phyloP scores from a whole-genome alignment of 805 yeast genomes.

The Kodamaea nitidulidarum region DNA sequence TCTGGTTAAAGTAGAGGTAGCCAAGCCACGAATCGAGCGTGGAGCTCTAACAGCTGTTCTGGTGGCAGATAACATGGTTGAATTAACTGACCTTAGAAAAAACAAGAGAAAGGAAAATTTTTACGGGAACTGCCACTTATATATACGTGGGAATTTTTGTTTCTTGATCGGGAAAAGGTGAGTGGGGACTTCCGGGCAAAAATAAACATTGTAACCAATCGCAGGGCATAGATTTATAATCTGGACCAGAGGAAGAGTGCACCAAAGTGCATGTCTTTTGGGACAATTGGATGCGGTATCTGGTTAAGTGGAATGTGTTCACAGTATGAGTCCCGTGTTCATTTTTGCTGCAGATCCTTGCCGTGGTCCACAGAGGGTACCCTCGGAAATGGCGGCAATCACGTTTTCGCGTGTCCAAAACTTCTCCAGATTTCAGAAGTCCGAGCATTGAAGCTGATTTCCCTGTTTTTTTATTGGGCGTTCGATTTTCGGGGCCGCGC shows the following conservation, averaged over 20 bases:
- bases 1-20: constrained; percentile 49
- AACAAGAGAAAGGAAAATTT: constrained; percentile 4
- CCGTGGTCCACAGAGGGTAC: too few species aligned
- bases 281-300: too few species aligned
- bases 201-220: constrained; percentile 18
- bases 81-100: constrained; percentile 6
- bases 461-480: constrained; percentile 17
- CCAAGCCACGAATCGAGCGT: constrained; percentile 43
- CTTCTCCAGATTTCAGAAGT: constrained; percentile 22
- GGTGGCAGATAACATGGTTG: constrained; percentile 40
- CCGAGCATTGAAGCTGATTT: constrained; percentile 18
- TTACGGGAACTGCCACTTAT: constrained; percentile 8
- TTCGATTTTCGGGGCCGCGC: constrained; percentile 20
- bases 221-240: constrained; percentile 21
- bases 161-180: constrained; percentile 4
- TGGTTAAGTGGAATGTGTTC: too few species aligned
- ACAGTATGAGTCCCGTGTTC: too few species aligned
- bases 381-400: constrained; percentile 1
- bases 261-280: too few species aligned
- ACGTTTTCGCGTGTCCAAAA: constrained; percentile 7
- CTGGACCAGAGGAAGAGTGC: background rate
- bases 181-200: constrained; percentile 1
- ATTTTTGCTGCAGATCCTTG: too few species aligned
- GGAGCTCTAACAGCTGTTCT: constrained; percentile 34
- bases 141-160: constrained; percentile 4